Percentiles rank a stretch among this genome's conserved stretches.
Evolutionary conservation across 2,329 filamentous ascomycete species (phyloP).

Genomic region (Nigrospora osmanthi): DNA sequence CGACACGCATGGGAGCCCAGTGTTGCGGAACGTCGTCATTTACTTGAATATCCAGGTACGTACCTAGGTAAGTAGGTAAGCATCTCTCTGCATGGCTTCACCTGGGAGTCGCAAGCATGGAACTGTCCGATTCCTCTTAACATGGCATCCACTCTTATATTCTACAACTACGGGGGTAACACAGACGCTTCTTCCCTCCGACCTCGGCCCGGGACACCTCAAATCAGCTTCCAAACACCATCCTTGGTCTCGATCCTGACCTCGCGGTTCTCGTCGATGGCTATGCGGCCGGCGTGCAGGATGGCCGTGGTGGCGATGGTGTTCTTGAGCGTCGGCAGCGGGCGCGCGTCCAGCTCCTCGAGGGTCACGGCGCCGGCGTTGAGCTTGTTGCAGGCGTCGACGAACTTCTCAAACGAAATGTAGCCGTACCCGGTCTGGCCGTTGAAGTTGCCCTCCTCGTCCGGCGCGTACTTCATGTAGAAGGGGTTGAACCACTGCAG

Average conservation of each 20-base stretch:
- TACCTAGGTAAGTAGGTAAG: too few relatives aligned
- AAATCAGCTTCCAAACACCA: conserved; percentile 60
- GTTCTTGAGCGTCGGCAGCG: conserved; percentile 78
- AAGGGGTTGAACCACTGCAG: conserved; percentile 90
- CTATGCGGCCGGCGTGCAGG: conserved; percentile 75
- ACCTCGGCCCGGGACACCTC: conserved; percentile 4
- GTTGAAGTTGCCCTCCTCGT: conserved; percentile 90
- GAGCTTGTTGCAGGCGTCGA: conserved; percentile 74
- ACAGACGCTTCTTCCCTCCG: background rate
- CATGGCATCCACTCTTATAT: too few relatives aligned
- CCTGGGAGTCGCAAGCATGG: too few relatives aligned
- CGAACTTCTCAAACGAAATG: conserved; percentile 91
- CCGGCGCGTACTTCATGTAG: conserved; percentile 90
- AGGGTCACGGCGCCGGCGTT: conserved; percentile 67
- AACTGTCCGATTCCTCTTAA: too few relatives aligned
- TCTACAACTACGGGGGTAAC: too few relatives aligned
- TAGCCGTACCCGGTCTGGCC: conserved; percentile 92
- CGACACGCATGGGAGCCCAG: too few relatives aligned
- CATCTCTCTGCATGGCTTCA: too few relatives aligned
- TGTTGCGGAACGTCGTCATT: too few relatives aligned
- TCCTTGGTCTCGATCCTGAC: conserved; percentile 64
- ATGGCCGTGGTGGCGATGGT: conserved; percentile 90
- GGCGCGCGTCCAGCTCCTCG: conserved; percentile 70
- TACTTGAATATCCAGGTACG: too few relatives aligned
- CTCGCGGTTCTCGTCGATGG: conserved; percentile 73